Base-by-base conservation (phyloP, 257 asterid genomes). In the Ocimum tenuiflorum region DNA sequence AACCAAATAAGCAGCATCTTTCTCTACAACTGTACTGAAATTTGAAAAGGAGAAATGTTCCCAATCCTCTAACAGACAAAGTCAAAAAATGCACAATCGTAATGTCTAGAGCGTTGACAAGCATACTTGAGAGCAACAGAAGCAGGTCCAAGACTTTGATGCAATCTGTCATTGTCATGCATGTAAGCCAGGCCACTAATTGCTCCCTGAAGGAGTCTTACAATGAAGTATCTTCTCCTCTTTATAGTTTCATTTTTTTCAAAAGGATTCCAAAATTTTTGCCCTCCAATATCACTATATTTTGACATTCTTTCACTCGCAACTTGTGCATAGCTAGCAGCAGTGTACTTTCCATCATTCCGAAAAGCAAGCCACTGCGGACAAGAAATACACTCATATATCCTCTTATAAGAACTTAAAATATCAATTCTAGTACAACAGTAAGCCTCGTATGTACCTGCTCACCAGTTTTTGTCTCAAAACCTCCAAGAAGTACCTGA, bases 71-170 rank as follows among this genome's bases (percentile, higher is more conserved):
- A 33, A 39, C 24, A 42, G 27, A 39, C 33, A 60, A 70, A 19
- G 35, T 43, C 20, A 39, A 31, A 68, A 15, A 35, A 48, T n/a
- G n/a, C n/a, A 52, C 20, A 19, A 68, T 36, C n/a, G 20, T 7
- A 46, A 42, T n/a, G 60, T 24, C 24, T 60, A 24, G 56, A 58
- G 59, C 45, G 43, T 29, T 43, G 27, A 57, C 61, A 69, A 43
- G 72, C 79, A 53, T 84, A 91, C 98, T 88, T 88, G 80, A 91
- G 86, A 73, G 84, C 80, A 62, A 91, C 78, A 46, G 98, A 91
- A 79, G 91, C 84, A 68, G 98, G 96, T 70, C 98, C 98, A 50
- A 91, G 87, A 77, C 98, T 91, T 78, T 91, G 97, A 79, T 91
- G 97, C 76, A 91, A 54, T 59, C 82, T 81, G 73, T 88, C 95